Conservation (phyloP, 176 grass and related monocot genomes). For the Alloteropsis semialata region DNA sequence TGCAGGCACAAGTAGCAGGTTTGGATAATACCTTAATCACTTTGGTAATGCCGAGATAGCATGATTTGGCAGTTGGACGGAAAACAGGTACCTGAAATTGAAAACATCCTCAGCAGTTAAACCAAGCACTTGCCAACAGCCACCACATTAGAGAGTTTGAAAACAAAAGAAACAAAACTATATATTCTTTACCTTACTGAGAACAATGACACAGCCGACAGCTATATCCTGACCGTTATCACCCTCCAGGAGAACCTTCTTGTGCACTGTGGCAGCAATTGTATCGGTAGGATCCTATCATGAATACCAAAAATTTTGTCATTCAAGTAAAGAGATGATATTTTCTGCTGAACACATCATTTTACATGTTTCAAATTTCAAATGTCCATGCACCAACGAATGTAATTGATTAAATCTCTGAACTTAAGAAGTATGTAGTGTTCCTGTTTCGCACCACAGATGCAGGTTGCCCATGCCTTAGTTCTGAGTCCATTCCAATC, state of each 20-base stretch:
- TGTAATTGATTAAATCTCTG: neutral
- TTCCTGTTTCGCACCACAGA: too few species aligned
- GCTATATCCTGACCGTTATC: conserved; percentile 39
- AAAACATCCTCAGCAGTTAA: neutral
- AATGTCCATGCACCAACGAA: neutral
- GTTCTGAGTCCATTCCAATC: too few species aligned
- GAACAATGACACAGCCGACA: conserved; percentile 45
- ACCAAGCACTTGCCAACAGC: neutral
- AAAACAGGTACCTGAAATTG: conserved; percentile 50
- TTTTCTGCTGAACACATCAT: neutral
- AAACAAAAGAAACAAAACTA: neutral
- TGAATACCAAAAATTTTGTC: neutral
- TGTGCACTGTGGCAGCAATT: conserved; percentile 46
- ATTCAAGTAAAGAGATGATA: neutral
- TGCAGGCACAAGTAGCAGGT: neutral
- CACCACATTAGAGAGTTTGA: neutral
- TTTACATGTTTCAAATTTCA: neutral
- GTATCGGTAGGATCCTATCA: conserved; percentile 45
- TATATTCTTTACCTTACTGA: conserved; percentile 35
- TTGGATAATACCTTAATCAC: conserved; percentile 40
- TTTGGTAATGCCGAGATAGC: conserved; percentile 56
- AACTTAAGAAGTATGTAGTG: neutral
- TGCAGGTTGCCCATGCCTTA: too few species aligned
- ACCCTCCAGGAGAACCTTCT: conserved; percentile 31
- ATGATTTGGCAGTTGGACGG: conserved; percentile 19